Evolutionary conservation across 2,329 filamentous ascomycete species (phyloP).

Genomic region (Corynespora cassiicola): DNA sequence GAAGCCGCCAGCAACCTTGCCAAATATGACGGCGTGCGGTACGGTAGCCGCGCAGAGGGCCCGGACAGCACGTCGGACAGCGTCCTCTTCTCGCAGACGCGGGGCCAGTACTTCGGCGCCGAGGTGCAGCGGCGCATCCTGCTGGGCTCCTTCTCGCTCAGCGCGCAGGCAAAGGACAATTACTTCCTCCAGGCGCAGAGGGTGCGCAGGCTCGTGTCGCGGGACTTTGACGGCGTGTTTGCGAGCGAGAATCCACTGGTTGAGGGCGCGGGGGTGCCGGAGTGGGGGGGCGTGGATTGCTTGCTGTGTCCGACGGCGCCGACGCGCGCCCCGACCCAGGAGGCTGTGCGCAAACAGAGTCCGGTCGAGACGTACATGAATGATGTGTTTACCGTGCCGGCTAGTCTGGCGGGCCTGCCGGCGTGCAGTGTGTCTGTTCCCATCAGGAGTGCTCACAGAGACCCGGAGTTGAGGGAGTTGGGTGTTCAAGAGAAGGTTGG

Average conservation of each 20-base stretch:
- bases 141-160: conserved; percentile 87
- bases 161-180: conserved; percentile 90
- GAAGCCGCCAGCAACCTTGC: conserved; percentile 96
- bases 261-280: conserved; percentile 46
- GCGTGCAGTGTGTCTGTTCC: conserved; percentile 81
- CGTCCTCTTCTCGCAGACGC: conserved; percentile 71
- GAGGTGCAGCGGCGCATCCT: conserved; percentile 89
- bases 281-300: conserved; percentile 76
- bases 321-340: conserved; percentile 71
- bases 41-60: conserved; percentile 67
- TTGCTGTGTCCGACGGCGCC: conserved; percentile 88
- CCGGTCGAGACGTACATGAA: conserved; percentile 84
- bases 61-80: conserved; percentile 63
- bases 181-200: conserved; percentile 96
- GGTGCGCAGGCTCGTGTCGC: conserved; percentile 80
- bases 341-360: conserved; percentile 61
- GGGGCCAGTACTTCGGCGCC: conserved; percentile 76
- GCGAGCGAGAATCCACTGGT: conserved; percentile 71
- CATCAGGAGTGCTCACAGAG: conserved; percentile 33
- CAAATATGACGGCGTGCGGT: conserved; percentile 97
- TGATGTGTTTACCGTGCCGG: conserved; percentile 94
- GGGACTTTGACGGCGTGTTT: conserved; percentile 86
- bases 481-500: conserved; percentile 57
- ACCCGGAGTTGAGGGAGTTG: conserved; percentile 28
- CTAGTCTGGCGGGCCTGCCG: conserved; percentile 88